Evolutionary conservation across 352 stramenopile species (phyloP), one percentile per base, ranked within the genome.

Genomic region (Globisporangium polare): DNA sequence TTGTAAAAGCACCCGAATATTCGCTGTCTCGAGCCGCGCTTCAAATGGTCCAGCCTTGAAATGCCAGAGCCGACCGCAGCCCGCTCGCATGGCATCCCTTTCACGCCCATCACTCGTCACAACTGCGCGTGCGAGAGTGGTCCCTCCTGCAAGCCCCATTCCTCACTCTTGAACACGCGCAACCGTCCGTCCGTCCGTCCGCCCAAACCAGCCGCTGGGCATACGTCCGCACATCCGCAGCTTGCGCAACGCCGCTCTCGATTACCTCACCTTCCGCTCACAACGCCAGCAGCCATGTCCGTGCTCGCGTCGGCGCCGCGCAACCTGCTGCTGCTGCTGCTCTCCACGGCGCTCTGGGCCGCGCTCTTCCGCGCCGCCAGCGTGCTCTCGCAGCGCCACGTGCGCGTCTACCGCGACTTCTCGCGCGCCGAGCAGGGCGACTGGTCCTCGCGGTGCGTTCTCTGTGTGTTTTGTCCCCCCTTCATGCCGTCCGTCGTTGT

Each of bases 391-490:
- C 54, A 68, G 46, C 67, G 68, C 60, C 80, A 81, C 62, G 63
- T 92, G 31, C 68, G 70, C 58, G 76, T 87, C 10, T 94, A 88
- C 63, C 76, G 75, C 27, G 76, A 88, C 59, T 94, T 91, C 52
- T 89, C 81, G 9, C 65, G 63, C 43, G 67, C 74, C 5, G 80
- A 94, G 45, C 76, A 89, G 42, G 83, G 77, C 60, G 84, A 94
- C 73, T 94, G 83, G 83, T 86, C 81, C 67, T 92, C 86, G 41
- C 71, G 86, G 86, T 94, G 63, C 43, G 73, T 58, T 18, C 9
- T n/a, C n/a, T n/a, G n/a, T n/a, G n/a, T n/a, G n/a, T 15, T 50
- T 50, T 47, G 37, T 37, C 5, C 63, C n/a, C 5, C 15, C 2
- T 20, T 12, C 53, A 9, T 1, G 18, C 9, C 12, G 15, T 7